Base-by-base conservation (phyloP, 768 basidiomycete genomes). In the Leccinum pellstonianum region DNA sequence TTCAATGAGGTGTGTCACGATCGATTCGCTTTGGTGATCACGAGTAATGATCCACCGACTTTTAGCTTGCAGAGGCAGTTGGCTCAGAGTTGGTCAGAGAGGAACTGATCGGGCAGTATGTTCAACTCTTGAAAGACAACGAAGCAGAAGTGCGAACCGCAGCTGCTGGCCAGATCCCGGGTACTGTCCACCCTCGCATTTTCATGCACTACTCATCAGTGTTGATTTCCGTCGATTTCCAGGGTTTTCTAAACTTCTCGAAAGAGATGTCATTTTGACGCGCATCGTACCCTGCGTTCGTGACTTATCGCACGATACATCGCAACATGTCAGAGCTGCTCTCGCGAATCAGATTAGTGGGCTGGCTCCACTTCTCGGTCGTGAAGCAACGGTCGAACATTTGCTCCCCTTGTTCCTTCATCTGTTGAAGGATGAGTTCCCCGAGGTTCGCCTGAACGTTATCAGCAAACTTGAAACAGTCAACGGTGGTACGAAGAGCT, bases 71-170 rank as follows among this genome's bases (percentile, higher is more conserved):
- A 1, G 89, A 93, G 70, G 87, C 92, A 8, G 90, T 97, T 15
- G 96, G 97, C 4, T 77, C 82, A 60, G 93, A 95, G 52, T 83
- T 98, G 56, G 92, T 97, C 49, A 83, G 93, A 64, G 96, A 98
- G 65, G 97, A 99, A 71, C 77, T 98, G 61, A 94, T 95, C 64
- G 86, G 86, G 29, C 94, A 96, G 62, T 98, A 90, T 73, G 93
- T 98, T 6, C 88, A 91, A 59, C 81, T 99, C 57, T 79, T 99
- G 70, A 98, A 98, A 75, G 97, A 99, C 70, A 96, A 96, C 68
- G 97, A 99, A 76, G 97, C 97, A 19, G 97, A 99, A 76, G 97
- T 98, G 46, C 86, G 95, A 63, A 98, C 95, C 53, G 96, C 97
- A 47, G 95, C 91, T 54, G 87, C 96, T 41, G 93, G 92, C 41